Evolutionary conservation across 441 rosid species (phyloP).

Genomic region (Adansonia gregorii): DNA sequence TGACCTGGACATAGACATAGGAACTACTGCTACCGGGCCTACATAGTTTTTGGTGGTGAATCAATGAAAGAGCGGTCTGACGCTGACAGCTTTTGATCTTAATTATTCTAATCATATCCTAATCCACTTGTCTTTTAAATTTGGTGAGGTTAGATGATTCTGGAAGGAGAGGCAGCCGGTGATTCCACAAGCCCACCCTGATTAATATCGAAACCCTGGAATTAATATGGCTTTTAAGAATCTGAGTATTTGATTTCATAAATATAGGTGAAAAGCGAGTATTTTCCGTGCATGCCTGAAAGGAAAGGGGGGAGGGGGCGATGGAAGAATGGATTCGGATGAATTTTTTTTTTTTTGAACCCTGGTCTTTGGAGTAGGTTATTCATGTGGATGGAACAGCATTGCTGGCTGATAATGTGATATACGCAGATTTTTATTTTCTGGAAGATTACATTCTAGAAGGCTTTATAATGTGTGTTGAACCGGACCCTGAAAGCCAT

Average conservation of each 20-base stretch:
- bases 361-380: constrained; percentile 30
- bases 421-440: background rate
- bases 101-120: constrained; percentile 30
- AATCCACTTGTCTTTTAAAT: constrained; percentile 29
- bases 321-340: background rate
- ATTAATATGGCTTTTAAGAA: too few relatives aligned
- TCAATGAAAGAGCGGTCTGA: constrained; percentile 29
- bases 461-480: background rate
- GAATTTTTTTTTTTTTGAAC: background rate
- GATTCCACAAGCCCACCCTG: background rate
- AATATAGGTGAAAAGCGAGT: background rate
- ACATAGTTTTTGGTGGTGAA: constrained; percentile 16
- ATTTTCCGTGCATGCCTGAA: background rate
- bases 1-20: constrained; percentile 44
- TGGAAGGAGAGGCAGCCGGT: constrained; percentile 24
- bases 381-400: constrained; percentile 46
- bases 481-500: background rate
- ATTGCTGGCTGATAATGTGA: constrained; percentile 13
- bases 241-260: background rate
- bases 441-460: background rate
- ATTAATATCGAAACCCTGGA: too few relatives aligned
- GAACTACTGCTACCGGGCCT: constrained; percentile 31
- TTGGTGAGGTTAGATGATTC: constrained; percentile 34
- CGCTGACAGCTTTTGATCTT: constrained; percentile 34
- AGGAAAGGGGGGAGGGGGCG: too few relatives aligned